Evolutionary conservation across 106 monocot genomes (phyloP), one percentile per base, ranked within the genome.

Genomic region (Allium fistulosum): DNA sequence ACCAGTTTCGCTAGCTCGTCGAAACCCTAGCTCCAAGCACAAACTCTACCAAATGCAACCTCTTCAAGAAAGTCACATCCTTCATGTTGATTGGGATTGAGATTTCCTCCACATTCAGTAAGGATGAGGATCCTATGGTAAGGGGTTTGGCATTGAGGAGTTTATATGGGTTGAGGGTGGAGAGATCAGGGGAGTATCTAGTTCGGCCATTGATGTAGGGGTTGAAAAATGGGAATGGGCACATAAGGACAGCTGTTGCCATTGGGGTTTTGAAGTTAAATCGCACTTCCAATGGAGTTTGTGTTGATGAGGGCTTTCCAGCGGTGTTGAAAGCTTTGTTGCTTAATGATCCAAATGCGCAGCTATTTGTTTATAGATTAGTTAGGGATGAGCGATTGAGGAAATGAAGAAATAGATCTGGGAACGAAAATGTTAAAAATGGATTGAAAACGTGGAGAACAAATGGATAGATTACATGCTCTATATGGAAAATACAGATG

Each of bases 81-180:
- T 85, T 80, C 92, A 99, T 99, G 99, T 92, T 92, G 4, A 78
- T 93, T 48, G 99, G 99, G 46, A 85, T 99, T 75, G 99, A 99
- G 69, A 92, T 90, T 6, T 99, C 99, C 27, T 53, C 99, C 10
- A 84, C 83, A 62, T 99, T 99, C 90, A 85, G 99, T 75, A 82
- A 67, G 37, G 99, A 99, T 46, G 74, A 82, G 83, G 97, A 99
- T 55, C 97, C 97, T 52, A 99, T 84, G 74, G 92, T 99, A 63
- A 81, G 97, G n/a, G 97, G 97, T 63, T 80, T 99, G 65, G 92
- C 97, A 10, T 75, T 99, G 45, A 70, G 92, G 68, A 84, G 89
- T 61, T 82, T 99, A 49, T 92, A 82, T 71, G 89, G 92, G 4
- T 85, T 99, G 17, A 76, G 97, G 26, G 97, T 99, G 6, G 74